These are phyloP conservation scores for Blastocystis sp. DNA, from an alignment of 352 stramenopile species.

Conservation along the genomic window DNA sequence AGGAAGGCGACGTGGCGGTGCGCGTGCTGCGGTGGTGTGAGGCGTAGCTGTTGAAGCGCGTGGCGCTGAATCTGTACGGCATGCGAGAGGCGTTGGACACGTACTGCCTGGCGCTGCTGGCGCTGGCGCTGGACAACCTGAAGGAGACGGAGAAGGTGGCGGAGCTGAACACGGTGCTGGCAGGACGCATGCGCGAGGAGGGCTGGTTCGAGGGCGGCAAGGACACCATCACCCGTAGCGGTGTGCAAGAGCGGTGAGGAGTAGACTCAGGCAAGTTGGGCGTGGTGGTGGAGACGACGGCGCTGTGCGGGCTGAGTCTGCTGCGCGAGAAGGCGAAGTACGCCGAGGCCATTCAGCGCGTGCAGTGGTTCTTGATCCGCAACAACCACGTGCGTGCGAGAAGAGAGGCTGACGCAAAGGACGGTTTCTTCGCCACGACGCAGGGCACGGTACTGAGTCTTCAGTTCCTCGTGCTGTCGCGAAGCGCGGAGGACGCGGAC, in stretches of 20 bases:
- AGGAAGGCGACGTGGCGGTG: neutral
- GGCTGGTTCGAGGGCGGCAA: neutral
- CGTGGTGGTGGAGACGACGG: neutral
- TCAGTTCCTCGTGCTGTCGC: slow-evolving; percentile 22
- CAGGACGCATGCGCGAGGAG: neutral
- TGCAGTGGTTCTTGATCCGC: neutral
- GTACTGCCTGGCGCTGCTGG: neutral
- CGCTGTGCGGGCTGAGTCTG: neutral
- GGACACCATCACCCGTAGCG: neutral
- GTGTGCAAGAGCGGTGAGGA: neutral
- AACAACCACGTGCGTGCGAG: neutral
- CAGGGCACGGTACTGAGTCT: slow-evolving; percentile 43
- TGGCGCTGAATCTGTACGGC: neutral
- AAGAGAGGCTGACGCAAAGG: neutral
- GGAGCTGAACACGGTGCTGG: neutral
- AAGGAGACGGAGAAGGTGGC: neutral
- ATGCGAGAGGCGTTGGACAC: neutral
- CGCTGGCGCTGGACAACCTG: neutral
- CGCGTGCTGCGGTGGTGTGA: neutral
- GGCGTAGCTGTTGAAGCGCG: neutral
- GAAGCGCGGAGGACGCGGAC: neutral
- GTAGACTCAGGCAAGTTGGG: neutral
- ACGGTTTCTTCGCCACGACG: slow-evolving; percentile 19
- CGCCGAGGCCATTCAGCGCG: neutral
- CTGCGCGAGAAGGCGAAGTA: neutral